These are phyloP conservation scores for Misopates orontium DNA, from an alignment of 257 asterid genomes.

Conservation along the genomic window DNA sequence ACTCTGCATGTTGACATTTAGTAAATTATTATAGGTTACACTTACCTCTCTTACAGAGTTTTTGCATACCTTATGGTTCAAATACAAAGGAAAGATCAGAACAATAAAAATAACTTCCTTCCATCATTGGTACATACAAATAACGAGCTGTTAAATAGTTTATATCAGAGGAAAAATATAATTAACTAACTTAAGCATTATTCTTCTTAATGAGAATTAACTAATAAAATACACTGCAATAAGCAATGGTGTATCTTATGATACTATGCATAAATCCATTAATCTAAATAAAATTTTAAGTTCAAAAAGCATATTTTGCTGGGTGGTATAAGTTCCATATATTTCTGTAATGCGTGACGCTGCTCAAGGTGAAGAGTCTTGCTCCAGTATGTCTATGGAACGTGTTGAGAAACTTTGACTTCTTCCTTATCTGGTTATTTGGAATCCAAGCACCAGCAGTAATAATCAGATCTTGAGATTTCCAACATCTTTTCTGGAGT, in stretches of 20 bases:
- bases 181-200: not conserved
- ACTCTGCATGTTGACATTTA: not conserved
- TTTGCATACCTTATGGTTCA: too few relatives aligned
- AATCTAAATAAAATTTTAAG: not conserved
- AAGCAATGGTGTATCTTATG: not conserved
- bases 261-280: not conserved
- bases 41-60: not conserved
- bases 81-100: too few relatives aligned
- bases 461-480: slow-evolving; percentile 78
- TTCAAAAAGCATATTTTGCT: not conserved
- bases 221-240: not conserved
- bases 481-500: slow-evolving; percentile 69
- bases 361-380: not conserved
- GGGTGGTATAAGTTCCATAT: not conserved
- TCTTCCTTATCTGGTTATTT: slow-evolving; percentile 22
- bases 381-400: not conserved
- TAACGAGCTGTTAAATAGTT: not conserved
- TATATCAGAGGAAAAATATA: not conserved
- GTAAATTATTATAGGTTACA: not conserved
- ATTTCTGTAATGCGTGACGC: not conserved
- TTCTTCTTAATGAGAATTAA: not conserved
- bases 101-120: too few relatives aligned
- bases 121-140: not conserved
- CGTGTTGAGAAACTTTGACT: too few relatives aligned
- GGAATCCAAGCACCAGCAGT: slow-evolving; percentile 85